Evolutionary conservation across 169 alveolate species (phyloP).

Genomic region (Plasmodium berghei): DNA sequence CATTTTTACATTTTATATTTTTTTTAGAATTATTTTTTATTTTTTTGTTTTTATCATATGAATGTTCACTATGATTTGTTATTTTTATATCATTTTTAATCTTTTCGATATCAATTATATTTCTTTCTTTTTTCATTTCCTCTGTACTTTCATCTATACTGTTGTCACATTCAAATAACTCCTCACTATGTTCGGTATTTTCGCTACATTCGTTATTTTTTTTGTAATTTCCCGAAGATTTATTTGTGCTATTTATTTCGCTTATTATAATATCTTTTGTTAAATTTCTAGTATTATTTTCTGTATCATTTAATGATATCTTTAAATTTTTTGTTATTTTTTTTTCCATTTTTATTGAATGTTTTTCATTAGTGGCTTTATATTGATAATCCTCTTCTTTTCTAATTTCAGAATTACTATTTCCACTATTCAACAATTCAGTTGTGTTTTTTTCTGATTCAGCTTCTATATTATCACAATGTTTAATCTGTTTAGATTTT

Average conservation of each 20-base stretch:
- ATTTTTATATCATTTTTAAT: neutral
- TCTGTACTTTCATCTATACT: neutral
- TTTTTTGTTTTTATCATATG: constrained; percentile 9
- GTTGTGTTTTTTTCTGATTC: neutral
- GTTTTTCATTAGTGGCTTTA: neutral
- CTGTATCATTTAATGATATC: constrained; percentile 13
- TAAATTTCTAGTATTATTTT: constrained; percentile 55
- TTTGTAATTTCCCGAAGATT: neutral
- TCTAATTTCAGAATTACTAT: neutral
- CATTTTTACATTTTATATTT: constrained; percentile 3
- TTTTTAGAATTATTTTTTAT: constrained; percentile 24
- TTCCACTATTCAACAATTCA: neutral
- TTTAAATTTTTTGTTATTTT: neutral
- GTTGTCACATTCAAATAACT: neutral
- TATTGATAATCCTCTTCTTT: too few relatives aligned
- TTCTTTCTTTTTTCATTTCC: neutral
- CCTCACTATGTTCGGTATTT: neutral
- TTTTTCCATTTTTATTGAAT: neutral
- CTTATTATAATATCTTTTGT: constrained; percentile 62
- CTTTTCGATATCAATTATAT: neutral
- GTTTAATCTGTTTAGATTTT: neutral
- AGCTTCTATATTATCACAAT: neutral
- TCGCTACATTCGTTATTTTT: neutral
- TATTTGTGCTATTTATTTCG: constrained; percentile 47
- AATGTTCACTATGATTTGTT: neutral